phyloP scores from a whole-genome alignment of 2,329 filamentous ascomycete species.

The Colletotrichum lini region DNA sequence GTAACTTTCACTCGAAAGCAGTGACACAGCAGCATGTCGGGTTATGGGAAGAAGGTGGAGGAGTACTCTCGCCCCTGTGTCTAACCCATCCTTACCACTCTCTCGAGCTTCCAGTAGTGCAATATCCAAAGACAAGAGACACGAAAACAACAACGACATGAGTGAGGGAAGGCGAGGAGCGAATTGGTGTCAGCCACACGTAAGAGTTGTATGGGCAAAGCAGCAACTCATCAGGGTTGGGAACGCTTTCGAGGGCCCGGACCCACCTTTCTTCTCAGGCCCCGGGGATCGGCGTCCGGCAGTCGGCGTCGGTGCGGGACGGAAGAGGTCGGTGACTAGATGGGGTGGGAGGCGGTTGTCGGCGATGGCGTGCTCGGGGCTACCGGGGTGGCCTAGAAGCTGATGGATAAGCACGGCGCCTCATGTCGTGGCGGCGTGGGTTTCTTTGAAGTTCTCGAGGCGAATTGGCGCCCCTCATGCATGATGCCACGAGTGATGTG shows the following conservation, averaged over 20 bases:
- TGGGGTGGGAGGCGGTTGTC: constrained; percentile 32
- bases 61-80: not conserved
- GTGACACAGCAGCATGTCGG: not conserved
- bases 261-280: not conserved
- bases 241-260: not conserved
- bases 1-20: constrained; percentile 1
- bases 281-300: constrained; percentile 27
- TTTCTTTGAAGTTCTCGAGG: not conserved
- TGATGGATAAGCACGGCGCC: constrained; percentile 3
- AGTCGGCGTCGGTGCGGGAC: constrained; percentile 40
- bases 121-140: not conserved
- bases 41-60: too few species aligned
- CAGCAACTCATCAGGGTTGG: not conserved
- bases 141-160: too few species aligned
- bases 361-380: constrained; percentile 40
- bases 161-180: too few species aligned
- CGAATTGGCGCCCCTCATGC: constrained; percentile 1
- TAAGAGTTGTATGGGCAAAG: too few species aligned
- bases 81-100: not conserved
- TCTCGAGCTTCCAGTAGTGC: too few species aligned
- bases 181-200: too few species aligned
- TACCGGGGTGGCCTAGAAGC: constrained; percentile 10
- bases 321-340: constrained; percentile 17
- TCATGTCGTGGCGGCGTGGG: constrained; percentile 21
- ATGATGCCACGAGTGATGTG: constrained; percentile 5